Percentiles rank a stretch among this genome's conserved stretches.
Evolutionary conservation across 805 yeast genomes (phyloP).

Genomic region (Yamadazyma nakazawae): DNA sequence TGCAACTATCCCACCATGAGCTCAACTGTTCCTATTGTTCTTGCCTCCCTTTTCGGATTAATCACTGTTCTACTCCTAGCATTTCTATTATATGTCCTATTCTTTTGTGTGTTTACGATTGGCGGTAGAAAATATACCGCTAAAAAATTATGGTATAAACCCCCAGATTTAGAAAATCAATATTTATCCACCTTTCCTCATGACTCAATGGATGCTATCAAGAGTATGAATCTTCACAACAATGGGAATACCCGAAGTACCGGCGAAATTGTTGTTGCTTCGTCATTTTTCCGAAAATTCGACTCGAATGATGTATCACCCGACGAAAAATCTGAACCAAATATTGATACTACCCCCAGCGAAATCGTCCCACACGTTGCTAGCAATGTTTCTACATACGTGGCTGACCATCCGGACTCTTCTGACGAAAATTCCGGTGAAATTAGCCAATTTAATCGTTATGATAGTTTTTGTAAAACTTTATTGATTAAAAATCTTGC

Average conservation of each 20-base stretch:
- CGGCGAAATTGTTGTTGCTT: slow-evolving; percentile 4
- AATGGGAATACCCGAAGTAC: not conserved
- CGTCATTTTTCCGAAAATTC: not conserved
- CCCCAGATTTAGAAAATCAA: not conserved
- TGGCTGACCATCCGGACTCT: not conserved
- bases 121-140: not conserved
- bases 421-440: slow-evolving; percentile 3
- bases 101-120: not conserved
- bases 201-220: not conserved
- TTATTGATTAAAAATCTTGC: slow-evolving; percentile 24
- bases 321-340: not conserved
- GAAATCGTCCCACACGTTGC: slow-evolving; percentile 6
- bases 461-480: slow-evolving; percentile 26
- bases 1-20: not conserved
- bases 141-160: not conserved
- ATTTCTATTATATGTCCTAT: not conserved
- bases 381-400: slow-evolving; percentile 16
- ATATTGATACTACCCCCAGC: slow-evolving; percentile 2
- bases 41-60: slow-evolving; percentile 1
- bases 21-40: not conserved
- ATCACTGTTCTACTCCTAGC: not conserved
- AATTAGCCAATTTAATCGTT: slow-evolving; percentile 8
- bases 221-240: not conserved
- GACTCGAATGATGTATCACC: not conserved
- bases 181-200: not conserved